phyloP scores from a whole-genome alignment of 2,329 filamentous ascomycete species.

The Aspergillus brunneoviolaceus region DNA sequence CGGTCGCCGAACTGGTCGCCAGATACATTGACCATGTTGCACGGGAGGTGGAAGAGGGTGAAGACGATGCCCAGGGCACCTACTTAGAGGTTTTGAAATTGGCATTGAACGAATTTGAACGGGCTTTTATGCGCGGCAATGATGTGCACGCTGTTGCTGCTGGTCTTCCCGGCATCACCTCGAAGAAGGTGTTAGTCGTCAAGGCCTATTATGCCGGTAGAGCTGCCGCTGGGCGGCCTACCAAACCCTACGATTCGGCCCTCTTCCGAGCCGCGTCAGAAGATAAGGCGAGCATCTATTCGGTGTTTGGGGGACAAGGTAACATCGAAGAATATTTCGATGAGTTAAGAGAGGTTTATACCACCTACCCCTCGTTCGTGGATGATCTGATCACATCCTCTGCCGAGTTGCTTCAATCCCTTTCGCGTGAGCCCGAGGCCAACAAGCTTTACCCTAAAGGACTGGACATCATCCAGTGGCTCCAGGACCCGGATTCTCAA shows the following conservation, averaged over 20 bases:
- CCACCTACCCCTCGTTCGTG: constrained; percentile 86
- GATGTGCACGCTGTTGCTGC: constrained; percentile 91
- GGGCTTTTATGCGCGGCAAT: constrained; percentile 89
- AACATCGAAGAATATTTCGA: constrained; percentile 99
- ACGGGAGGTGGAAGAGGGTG: constrained; percentile 83
- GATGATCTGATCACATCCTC: constrained; percentile 78
- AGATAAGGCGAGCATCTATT: constrained; percentile 80
- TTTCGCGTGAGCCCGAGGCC: constrained; percentile 79
- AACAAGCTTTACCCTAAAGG: constrained; percentile 97
- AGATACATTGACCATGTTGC: constrained; percentile 91
- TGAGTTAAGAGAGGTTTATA: constrained; percentile 87
- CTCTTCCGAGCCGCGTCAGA: constrained; percentile 86
- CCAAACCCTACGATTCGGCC: constrained; percentile 91
- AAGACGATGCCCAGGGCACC: constrained; percentile 83
- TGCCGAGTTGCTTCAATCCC: constrained; percentile 80
- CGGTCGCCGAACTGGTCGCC: constrained; percentile 84
- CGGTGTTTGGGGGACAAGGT: constrained; percentile 93
- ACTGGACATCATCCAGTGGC: constrained; percentile 91
- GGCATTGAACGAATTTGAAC: constrained; percentile 92
- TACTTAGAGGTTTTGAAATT: constrained; percentile 92
- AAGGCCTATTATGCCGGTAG: constrained; percentile 90
- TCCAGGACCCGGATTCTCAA: constrained; percentile 82
- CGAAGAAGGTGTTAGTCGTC: constrained; percentile 89
- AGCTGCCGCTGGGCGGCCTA: constrained; percentile 76
- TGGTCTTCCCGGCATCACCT: constrained; percentile 80